Conservation (phyloP, 495 filamentous ascomycete genomes). For the Talaromyces nanjingensis region DNA sequence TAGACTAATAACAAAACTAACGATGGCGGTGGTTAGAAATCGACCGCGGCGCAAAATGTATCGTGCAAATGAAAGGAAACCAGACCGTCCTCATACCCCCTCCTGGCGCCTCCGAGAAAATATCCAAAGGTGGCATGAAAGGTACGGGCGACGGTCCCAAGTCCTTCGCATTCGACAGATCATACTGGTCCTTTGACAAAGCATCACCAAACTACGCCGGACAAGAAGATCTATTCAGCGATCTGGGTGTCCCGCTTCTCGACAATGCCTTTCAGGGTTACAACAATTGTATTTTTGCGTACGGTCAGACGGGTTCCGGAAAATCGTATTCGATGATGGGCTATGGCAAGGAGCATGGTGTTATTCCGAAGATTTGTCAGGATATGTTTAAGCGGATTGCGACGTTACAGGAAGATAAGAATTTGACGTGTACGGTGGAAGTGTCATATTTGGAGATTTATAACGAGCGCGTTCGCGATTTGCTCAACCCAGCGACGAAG, state of each 20-base stretch:
- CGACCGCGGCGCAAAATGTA: constrained; percentile 90
- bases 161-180: constrained; percentile 90
- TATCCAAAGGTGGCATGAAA: constrained; percentile 56
- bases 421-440: constrained; percentile 84
- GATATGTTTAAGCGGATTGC: constrained; percentile 91
- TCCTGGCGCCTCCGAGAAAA: constrained; percentile 51
- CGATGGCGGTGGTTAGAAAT: constrained; percentile 50
- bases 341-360: constrained; percentile 91
- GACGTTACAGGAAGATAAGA: constrained; percentile 67
- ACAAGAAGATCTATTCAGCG: constrained; percentile 80
- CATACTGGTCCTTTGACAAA: constrained; percentile 96
- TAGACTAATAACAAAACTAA: constrained; percentile 12
- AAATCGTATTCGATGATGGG: constrained; percentile 99
- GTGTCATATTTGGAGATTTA: constrained; percentile 99
- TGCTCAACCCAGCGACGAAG: constrained; percentile 93
- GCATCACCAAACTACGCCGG: constrained; percentile 76
- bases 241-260: constrained; percentile 83
- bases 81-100: constrained; percentile 86
- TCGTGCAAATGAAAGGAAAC: constrained; percentile 88
- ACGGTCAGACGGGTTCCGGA: constrained; percentile 96
- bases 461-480: constrained; percentile 94
- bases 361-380: constrained; percentile 96
- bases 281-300: constrained; percentile 99
- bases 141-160: constrained; percentile 69
- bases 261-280: constrained; percentile 99